Conservation (phyloP, 257 asterid genomes). For the Fraxinus excelsior region DNA sequence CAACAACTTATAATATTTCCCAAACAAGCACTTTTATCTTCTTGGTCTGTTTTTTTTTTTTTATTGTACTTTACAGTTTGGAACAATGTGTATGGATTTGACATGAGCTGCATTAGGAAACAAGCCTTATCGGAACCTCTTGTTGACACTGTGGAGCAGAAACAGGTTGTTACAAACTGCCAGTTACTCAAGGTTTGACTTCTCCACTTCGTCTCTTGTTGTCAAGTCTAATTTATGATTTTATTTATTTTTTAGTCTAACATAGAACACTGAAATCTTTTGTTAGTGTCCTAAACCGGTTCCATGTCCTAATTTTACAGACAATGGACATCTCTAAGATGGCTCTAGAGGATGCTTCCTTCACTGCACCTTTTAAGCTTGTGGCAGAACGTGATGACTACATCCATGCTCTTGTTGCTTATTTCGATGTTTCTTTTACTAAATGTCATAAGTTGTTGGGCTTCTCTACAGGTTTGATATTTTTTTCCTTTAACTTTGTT, state of each 20-base stretch:
- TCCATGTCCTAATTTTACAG: slow-evolving; percentile 37
- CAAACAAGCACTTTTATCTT: neutral
- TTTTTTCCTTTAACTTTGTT: slow-evolving; percentile 11
- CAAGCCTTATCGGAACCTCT: slow-evolving; percentile 87
- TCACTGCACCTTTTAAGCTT: slow-evolving; percentile 94
- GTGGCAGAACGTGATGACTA: slow-evolving; percentile 91
- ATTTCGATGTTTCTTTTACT: slow-evolving; percentile 90
- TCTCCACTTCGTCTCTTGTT: slow-evolving; percentile 6
- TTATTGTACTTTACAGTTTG: slow-evolving; percentile 50
- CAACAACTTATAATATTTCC: too few species aligned
- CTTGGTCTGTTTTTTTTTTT: neutral
- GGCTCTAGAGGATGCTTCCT: slow-evolving; percentile 77
- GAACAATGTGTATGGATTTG: slow-evolving; percentile 84
- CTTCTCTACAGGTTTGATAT: slow-evolving; percentile 83
- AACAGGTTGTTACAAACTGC: slow-evolving; percentile 84
- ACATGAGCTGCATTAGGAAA: slow-evolving; percentile 97
- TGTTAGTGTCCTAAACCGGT: slow-evolving; percentile 9
- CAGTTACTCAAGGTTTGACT: slow-evolving; percentile 76
- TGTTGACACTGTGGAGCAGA: slow-evolving; percentile 88
- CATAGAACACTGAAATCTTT: neutral
- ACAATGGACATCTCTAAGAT: slow-evolving; percentile 97
- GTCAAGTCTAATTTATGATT: slow-evolving; percentile 1
- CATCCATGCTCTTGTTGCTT: slow-evolving; percentile 92
- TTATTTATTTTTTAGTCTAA: neutral
- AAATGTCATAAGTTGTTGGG: slow-evolving; percentile 83